These are phyloP conservation scores for Pseudomassariella vexata DNA, from an alignment of 2,329 filamentous ascomycete species.

Conservation along the genomic window DNA sequence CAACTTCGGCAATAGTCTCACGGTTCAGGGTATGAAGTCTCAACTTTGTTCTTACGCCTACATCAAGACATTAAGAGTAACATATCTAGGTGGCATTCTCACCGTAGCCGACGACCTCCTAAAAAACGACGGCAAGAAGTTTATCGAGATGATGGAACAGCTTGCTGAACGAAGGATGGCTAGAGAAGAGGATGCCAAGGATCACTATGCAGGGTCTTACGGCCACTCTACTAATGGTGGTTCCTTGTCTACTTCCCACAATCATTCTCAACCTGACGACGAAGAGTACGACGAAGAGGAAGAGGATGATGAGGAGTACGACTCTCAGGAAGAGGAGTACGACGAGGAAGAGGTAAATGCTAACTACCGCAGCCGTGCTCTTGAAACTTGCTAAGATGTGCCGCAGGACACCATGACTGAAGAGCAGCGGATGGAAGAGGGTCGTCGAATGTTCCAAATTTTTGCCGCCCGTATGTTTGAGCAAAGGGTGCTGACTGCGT, in stretches of 20 bases:
- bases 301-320: conserved; percentile 56
- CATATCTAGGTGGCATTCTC: conserved; percentile 79
- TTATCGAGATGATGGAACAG: conserved; percentile 99
- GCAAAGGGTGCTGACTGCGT: conserved; percentile 92
- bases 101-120: conserved; percentile 97
- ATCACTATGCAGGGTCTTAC: conserved; percentile 55
- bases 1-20: conserved; percentile 94
- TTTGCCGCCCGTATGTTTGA: conserved; percentile 99
- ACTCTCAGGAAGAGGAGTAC: conserved; percentile 59
- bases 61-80: conserved; percentile 20
- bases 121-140: conserved; percentile 98
- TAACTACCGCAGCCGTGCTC: conserved; percentile 12
- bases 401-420: conserved; percentile 94
- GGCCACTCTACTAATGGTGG: conserved; percentile 54
- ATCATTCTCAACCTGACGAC: conserved; percentile 70
- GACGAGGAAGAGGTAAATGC: conserved; percentile 70
- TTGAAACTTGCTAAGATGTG: conserved; percentile 31
- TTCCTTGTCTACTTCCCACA: conserved; percentile 52
- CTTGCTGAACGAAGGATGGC: conserved; percentile 96
- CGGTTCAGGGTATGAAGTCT: conserved; percentile 67
- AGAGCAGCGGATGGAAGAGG: conserved; percentile 98
- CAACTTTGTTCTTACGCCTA: conserved; percentile 11
- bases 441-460: conserved; percentile 97
- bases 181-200: conserved; percentile 82
- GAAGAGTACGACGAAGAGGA: conserved; percentile 67